phyloP scores from a whole-genome alignment of 768 basidiomycete species.

The Termitomyces sp. region DNA sequence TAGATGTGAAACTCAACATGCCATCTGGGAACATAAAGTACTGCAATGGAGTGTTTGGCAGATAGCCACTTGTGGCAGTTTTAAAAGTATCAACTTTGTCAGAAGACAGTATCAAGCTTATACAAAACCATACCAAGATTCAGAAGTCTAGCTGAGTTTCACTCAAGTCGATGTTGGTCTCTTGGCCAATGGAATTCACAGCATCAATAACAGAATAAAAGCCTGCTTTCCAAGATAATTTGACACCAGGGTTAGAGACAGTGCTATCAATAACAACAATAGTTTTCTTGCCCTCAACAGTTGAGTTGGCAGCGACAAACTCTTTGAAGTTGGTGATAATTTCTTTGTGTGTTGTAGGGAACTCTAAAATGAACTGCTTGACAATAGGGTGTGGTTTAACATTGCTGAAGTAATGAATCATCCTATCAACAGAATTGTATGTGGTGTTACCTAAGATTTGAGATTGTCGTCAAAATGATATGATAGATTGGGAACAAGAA shows the following conservation, averaged over 20 bases:
- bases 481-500: neutral
- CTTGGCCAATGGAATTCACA: slow-evolving; percentile 81
- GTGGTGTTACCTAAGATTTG: slow-evolving; percentile 11
- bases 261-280: slow-evolving; percentile 72
- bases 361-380: slow-evolving; percentile 46
- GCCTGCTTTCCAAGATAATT: slow-evolving; percentile 73
- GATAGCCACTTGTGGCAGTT: slow-evolving; percentile 89
- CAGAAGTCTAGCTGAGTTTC: slow-evolving; percentile 70
- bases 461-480: neutral
- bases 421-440: slow-evolving; percentile 52
- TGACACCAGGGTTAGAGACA: slow-evolving; percentile 57
- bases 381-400: slow-evolving; percentile 47
- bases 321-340: slow-evolving; percentile 31
- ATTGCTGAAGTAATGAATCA: slow-evolving; percentile 53
- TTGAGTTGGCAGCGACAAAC: slow-evolving; percentile 11
- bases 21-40: slow-evolving; percentile 71
- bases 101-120: neutral
- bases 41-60: slow-evolving; percentile 61
- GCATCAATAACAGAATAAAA: slow-evolving; percentile 73
- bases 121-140: slow-evolving; percentile 49
- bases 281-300: slow-evolving; percentile 33
- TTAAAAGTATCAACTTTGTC: slow-evolving; percentile 25
- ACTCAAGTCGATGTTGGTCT: slow-evolving; percentile 57
- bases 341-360: slow-evolving; percentile 52
- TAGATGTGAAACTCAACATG: slow-evolving; percentile 12